Evolutionary conservation across 257 asterid species (phyloP).

Genomic region (Fraxinus pennsylvanica): DNA sequence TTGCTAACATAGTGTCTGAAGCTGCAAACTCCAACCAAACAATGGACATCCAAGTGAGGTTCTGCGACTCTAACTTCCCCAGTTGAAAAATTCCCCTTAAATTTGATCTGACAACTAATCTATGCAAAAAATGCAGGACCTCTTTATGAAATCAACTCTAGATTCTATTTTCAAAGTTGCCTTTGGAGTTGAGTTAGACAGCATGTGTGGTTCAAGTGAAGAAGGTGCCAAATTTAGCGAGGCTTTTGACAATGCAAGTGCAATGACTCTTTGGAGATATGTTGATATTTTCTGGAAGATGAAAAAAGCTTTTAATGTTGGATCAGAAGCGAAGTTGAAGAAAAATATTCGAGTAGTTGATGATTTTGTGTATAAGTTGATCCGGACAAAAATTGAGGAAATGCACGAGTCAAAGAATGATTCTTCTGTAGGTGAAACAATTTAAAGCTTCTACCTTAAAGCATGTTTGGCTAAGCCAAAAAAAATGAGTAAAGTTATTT

Average conservation of each 20-base stretch:
- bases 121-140: conserved; percentile 40
- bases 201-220: conserved; percentile 59
- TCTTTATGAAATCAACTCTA: conserved; percentile 54
- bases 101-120: neutral
- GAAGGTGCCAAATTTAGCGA: conserved; percentile 44
- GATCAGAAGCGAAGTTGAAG: conserved; percentile 56
- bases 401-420: conserved; percentile 33
- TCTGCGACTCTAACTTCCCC: neutral
- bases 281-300: conserved; percentile 58
- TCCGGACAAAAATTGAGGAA: conserved; percentile 43
- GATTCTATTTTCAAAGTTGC: conserved; percentile 60
- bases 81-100: neutral
- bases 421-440: conserved; percentile 37
- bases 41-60: conserved; percentile 66
- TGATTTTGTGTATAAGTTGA: conserved; percentile 53
- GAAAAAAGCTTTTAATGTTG: conserved; percentile 45
- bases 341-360: conserved; percentile 39
- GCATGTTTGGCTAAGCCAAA: neutral
- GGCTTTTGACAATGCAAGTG: conserved; percentile 65
- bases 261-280: conserved; percentile 46
- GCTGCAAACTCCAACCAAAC: conserved; percentile 37
- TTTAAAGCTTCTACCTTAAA: neutral
- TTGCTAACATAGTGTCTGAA: conserved; percentile 47
- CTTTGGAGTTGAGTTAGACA: conserved; percentile 56
- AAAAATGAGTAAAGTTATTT: too few species aligned